A percentile compares a stretch with the other conserved stretches of the same genome.
Conservation (phyloP, 164 flowering plant species). For the Platanus orientalis region DNA sequence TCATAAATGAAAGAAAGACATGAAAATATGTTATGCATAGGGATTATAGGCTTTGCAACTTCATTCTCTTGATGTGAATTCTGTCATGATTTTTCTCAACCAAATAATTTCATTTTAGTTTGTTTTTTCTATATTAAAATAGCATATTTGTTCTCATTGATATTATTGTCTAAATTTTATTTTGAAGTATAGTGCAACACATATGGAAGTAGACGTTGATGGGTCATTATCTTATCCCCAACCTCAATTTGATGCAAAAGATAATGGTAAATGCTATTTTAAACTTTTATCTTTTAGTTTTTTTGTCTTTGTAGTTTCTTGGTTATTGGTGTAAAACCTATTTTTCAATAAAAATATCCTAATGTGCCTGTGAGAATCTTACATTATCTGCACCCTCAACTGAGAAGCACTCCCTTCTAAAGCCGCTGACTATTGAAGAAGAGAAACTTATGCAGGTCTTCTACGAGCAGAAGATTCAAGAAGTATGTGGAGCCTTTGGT, state of each 20-base stretch:
- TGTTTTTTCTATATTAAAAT: slow-evolving; percentile 1
- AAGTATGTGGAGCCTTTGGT: slow-evolving; percentile 86
- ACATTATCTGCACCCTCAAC: slow-evolving; percentile 26
- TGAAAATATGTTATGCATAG: neutral
- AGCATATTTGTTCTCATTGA: neutral
- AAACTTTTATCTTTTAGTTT: neutral
- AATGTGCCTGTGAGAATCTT: neutral
- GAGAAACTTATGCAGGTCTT: slow-evolving; percentile 76
- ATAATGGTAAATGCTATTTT: slow-evolving; percentile 33
- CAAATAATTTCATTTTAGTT: neutral
- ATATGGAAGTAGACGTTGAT: slow-evolving; percentile 72
- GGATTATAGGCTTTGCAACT: slow-evolving; percentile 4
- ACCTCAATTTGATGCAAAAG: slow-evolving; percentile 40
- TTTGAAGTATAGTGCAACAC: slow-evolving; percentile 74
- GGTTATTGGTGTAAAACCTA: no score
- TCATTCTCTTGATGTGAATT: neutral
- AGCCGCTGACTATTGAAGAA: slow-evolving; percentile 78
- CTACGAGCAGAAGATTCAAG: slow-evolving; percentile 87
- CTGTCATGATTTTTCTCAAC: neutral
- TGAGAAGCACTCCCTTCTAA: slow-evolving; percentile 68
- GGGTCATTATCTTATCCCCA: slow-evolving; percentile 71
- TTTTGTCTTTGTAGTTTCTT: no score
- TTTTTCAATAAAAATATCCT: neutral
- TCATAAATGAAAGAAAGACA: neutral
- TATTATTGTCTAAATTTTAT: no score